Evolutionary conservation across 805 yeast species (phyloP), one percentile per base, ranked within the genome.

Genomic region (Hanseniaspora mollemarum): DNA sequence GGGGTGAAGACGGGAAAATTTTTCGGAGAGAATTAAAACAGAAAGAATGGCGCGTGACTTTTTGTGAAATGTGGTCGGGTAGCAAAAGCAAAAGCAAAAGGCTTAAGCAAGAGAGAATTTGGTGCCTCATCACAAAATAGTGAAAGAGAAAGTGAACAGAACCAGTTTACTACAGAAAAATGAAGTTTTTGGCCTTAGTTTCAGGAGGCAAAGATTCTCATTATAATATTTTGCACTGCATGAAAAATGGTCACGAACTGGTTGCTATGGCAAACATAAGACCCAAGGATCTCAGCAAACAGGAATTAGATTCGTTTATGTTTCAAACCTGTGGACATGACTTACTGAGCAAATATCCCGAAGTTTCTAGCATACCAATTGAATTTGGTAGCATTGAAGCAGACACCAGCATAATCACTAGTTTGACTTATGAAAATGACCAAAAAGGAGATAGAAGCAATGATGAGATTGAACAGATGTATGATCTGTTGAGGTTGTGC

Each of bases 201-300:
- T 85, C 95, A 0, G 98, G 98, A 4, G 98, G 98, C 0, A 92
- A 92, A 60, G 98, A 92, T 64, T 88, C 96, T 8, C 87, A 88
- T 67, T 92, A 75, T 64, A 92, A 88, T 61, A 78, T 90, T 15
- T 67, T 87, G 35, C 95, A 92, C 62, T 87, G 97, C 60, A 62
- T 84, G n/a, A 72, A 75, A 2, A 78, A 83, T 48, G 95, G 94
- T 13, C 98, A 92, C 67, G 84, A 85, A 58, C 68, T 92, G 5
- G 77, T 77, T 0, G 96, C 95, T 1, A 65, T 90, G 43, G 97
- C 87, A 0, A 92, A 92, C 59, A 65, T 92, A 54, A 77, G 78
- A 59, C 96, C 96, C 1, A 71, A 72, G 1, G 65, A 62, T 31
- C 59, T 71, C 21, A 44, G 57, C 4, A 61, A 66, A 24, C 81